Percentiles rank a stretch among this genome's conserved stretches.
Evolutionary conservation across 306 rosid genomes (phyloP).

Genomic region (Castanea sativa): DNA sequence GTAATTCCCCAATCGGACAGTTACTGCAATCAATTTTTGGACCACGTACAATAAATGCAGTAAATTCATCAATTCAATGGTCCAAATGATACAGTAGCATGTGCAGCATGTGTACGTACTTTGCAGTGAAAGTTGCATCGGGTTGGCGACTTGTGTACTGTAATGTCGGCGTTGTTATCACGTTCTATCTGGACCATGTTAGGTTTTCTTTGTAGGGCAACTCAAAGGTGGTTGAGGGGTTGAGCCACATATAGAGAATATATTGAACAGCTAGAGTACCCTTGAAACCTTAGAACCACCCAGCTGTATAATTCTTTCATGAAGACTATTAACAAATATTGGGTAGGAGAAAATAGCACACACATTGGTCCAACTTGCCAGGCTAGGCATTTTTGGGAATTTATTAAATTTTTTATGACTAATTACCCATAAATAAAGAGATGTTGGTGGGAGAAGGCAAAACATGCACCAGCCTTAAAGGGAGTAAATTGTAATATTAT

Average conservation of each 20-base stretch:
- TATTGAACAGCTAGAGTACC: background rate
- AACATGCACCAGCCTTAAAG: conserved; percentile 33
- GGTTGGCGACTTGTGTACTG: conserved; percentile 32
- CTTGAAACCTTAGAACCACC: background rate
- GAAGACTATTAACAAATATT: background rate
- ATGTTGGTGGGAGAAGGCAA: conserved; percentile 27
- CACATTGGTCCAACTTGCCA: background rate
- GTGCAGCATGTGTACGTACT: conserved; percentile 38
- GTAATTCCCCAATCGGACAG: conserved; percentile 41
- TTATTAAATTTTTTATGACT: background rate
- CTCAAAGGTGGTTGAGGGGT: conserved; percentile 19
- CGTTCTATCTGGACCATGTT: conserved; percentile 66
- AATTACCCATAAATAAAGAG: background rate
- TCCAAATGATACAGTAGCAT: conserved; percentile 32
- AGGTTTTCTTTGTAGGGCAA: conserved; percentile 9
- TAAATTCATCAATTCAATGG: conserved; percentile 35
- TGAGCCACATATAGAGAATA: background rate
- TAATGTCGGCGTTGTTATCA: conserved; percentile 35
- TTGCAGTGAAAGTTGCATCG: conserved; percentile 24
- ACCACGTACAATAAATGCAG: conserved; percentile 42
- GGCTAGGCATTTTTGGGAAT: background rate
- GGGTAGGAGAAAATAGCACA: background rate
- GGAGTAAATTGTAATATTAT: conserved; percentile 14
- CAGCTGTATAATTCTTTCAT: background rate
- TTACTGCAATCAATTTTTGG: conserved; percentile 50